phyloP scores from a whole-genome alignment of 331 rosid genomes.

The Stylosanthes scabra region DNA sequence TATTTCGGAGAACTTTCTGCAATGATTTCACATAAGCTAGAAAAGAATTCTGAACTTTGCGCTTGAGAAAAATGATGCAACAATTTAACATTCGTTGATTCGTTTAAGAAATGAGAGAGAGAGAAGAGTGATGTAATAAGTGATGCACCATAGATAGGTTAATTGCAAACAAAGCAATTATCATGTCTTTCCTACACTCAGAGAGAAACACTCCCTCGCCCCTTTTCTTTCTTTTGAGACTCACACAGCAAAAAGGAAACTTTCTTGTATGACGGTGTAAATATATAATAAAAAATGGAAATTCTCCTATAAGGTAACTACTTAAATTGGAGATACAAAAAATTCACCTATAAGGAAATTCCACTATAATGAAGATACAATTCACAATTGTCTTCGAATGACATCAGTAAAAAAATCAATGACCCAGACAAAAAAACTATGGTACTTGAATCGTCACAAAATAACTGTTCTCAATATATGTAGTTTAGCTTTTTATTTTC shows the following conservation, averaged over 20 bases:
- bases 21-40: not conserved
- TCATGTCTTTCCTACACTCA: not conserved
- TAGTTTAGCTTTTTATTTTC: slow-evolving; percentile 33
- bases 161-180: slow-evolving; percentile 1
- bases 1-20: not conserved
- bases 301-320: not conserved
- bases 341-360: not conserved
- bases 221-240: not conserved
- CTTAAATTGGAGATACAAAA: not conserved
- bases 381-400: slow-evolving; percentile 11
- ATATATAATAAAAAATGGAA: not conserved
- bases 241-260: not conserved
- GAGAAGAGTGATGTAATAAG: slow-evolving; percentile 10
- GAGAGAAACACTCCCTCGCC: not conserved
- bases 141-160: slow-evolving; percentile 8
- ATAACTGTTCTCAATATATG: slow-evolving; percentile 10
- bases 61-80: slow-evolving; percentile 1
- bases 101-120: not conserved
- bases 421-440: slow-evolving; percentile 9
- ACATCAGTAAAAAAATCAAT: slow-evolving; percentile 26
- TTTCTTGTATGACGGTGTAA: not conserved
- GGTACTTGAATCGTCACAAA: not conserved
- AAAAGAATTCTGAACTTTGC: slow-evolving; percentile 15
- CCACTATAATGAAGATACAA: not conserved
- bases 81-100: not conserved